Percentiles rank a stretch among this genome's conserved stretches.
phyloP scores from a whole-genome alignment of 2,329 filamentous ascomycete species.

The Berkeleyomyces rouxiae region DNA sequence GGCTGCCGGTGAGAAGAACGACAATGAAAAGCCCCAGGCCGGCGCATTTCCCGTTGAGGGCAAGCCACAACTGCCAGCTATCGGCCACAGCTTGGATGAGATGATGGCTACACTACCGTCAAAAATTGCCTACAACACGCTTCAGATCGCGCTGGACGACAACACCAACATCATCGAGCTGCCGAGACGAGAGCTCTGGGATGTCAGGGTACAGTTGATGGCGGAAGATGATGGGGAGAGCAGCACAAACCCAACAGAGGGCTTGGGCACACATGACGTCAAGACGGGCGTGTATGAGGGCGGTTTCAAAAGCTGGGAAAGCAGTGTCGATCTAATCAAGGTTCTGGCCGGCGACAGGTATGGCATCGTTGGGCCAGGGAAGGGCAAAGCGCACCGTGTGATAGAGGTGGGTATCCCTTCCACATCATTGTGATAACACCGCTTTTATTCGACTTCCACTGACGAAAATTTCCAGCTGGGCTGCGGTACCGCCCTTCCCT shows the following conservation, averaged over 20 bases:
- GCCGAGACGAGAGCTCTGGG: conserved; percentile 64
- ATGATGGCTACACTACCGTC: conserved; percentile 49
- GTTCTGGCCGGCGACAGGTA: conserved; percentile 34
- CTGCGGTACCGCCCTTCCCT: conserved; percentile 62
- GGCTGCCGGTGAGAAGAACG: conserved; percentile 12
- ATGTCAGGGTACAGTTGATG: conserved; percentile 68
- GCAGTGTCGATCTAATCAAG: conserved; percentile 62
- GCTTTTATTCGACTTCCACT: background rate
- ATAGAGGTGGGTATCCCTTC: conserved; percentile 33
- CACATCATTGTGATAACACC: background rate
- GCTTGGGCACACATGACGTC: conserved; percentile 54
- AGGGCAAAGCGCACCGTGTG: conserved; percentile 24
- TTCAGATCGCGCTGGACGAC: conserved; percentile 35
- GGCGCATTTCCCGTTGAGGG: conserved; percentile 45
- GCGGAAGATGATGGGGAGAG: conserved; percentile 40
- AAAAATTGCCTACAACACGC: conserved; percentile 51
- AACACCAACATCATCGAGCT: conserved; percentile 29
- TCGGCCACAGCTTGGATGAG: conserved; percentile 31
- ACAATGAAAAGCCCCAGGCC: conserved; percentile 18
- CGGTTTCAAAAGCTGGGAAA: conserved; percentile 83
- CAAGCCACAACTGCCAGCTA: conserved; percentile 40
- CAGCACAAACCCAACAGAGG: conserved; percentile 20
- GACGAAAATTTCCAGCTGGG: conserved; percentile 40
- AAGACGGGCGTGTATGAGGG: conserved; percentile 73
- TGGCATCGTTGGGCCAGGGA: conserved; percentile 19